These are phyloP conservation scores for Babesia ovis DNA, from an alignment of 169 alveolate genomes.

Conservation along the genomic window DNA sequence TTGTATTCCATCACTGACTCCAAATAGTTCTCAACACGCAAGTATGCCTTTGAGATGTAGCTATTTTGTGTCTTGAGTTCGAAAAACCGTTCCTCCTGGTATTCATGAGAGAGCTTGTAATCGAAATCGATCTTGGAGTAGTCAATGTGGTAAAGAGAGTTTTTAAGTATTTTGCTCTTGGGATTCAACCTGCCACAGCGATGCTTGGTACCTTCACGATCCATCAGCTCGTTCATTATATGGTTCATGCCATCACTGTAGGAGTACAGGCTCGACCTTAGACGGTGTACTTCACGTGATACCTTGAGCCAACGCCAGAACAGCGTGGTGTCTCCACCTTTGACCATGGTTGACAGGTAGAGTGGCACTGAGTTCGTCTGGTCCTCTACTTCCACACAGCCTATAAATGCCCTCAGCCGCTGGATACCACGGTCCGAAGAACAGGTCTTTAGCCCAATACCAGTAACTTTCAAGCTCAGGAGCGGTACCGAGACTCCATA, in stretches of 20 bases:
- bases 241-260: constrained; percentile 20
- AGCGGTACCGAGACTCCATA: constrained; percentile 59
- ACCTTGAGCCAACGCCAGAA: constrained; percentile 70
- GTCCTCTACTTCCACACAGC: constrained; percentile 63
- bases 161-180: background rate
- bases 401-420: constrained; percentile 44
- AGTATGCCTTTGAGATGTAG: background rate
- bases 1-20: constrained; percentile 9
- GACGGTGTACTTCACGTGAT: constrained; percentile 40
- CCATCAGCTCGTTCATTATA: background rate
- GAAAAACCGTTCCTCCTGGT: constrained; percentile 22
- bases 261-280: constrained; percentile 7
- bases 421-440: constrained; percentile 20
- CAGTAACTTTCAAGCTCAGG: constrained; percentile 51
- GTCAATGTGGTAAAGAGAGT: constrained; percentile 10
- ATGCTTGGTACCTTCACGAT: background rate
- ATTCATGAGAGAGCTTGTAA: constrained; percentile 22
- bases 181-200: background rate
- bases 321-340: constrained; percentile 54
- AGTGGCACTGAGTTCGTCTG: constrained; percentile 63
- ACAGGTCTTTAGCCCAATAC: constrained; percentile 42
- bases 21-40: background rate
- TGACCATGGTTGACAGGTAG: constrained; percentile 49
- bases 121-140: constrained; percentile 3
- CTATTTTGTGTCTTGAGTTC: background rate